Percentiles rank a stretch among this genome's conserved stretches.
These are phyloP conservation scores for Naganishia sp. DNA, from an alignment of 1,284 basidiomycete species.

Conservation along the genomic window DNA sequence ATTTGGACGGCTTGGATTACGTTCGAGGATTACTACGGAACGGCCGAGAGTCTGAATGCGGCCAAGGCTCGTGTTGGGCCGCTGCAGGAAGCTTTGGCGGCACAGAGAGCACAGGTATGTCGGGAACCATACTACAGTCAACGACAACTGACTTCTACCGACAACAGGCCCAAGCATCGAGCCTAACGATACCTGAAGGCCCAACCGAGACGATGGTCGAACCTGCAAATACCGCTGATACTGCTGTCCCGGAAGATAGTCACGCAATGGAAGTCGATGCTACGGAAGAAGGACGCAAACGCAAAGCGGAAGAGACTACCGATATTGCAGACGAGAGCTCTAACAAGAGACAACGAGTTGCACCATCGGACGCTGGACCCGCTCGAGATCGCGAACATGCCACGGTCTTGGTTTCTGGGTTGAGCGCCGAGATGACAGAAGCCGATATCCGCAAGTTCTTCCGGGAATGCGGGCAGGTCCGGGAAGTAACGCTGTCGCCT, in stretches of 20 bases:
- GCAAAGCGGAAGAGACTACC: constrained; percentile 33
- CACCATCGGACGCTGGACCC: constrained; percentile 1
- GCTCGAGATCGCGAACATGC: constrained; percentile 85
- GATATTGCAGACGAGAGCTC: constrained; percentile 13
- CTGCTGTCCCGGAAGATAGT: constrained; percentile 6
- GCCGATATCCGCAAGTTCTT: constrained; percentile 73
- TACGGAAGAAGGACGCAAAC: constrained; percentile 29
- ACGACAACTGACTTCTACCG: not conserved
- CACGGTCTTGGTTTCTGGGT: constrained; percentile 81
- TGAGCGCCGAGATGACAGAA: constrained; percentile 66
- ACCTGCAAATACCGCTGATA: constrained; percentile 4
- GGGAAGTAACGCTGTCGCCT: constrained; percentile 59
- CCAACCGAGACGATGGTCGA: not conserved
- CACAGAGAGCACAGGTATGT: constrained; percentile 67
- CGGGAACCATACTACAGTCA: not conserved
- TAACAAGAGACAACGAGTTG: constrained; percentile 17
- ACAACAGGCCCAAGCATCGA: constrained; percentile 1
- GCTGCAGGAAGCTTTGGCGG: constrained; percentile 65
- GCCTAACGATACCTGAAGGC: not conserved
- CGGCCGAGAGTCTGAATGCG: constrained; percentile 66
- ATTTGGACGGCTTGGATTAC: constrained; percentile 82
- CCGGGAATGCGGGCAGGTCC: constrained; percentile 80
- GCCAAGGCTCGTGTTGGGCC: constrained; percentile 69
- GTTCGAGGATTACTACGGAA: constrained; percentile 83
- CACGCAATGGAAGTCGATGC: constrained; percentile 11